Base-by-base conservation (phyloP, 768 basidiomycete genomes). In the Exsudoporus frostii region DNA sequence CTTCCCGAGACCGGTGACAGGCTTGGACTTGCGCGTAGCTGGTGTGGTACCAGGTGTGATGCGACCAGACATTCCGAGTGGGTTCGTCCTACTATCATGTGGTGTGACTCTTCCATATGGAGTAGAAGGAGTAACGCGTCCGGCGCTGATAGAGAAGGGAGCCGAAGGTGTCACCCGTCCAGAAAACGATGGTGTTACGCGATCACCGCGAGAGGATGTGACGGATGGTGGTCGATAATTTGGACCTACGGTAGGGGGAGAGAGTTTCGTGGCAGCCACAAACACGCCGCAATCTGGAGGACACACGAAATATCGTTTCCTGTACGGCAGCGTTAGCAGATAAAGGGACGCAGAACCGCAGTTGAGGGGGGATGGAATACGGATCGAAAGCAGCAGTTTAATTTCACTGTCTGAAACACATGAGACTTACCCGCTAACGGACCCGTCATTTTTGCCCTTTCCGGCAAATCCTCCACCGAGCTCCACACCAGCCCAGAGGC, bases 391-490 rank as follows among this genome's bases (percentile, higher is more conserved):
- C 8, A 30, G 6, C 19, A 29, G 15, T n/a, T 40, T 43, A 27
- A 10, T 14, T 13, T 22, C n/a, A 29, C 24, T 25, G 36, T 41
- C 22, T 24, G 39, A 44, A 39, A 52, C 14, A 7, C 9, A 14
- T 1, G 10, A 47, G 20, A 79, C 92, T 76, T 66, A 97, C 95
- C 91, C 92, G 56, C 76, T 79, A 5, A 96, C 94, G 41, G 83
- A 81, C 32, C 96, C 96, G 62, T 98, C 83, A 63, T 99, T 99
- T 75, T 98, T 99, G 1, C 96, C 96, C 68, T 89, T 90, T 19
- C 96, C 94, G 17, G 79, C 70, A 65, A 93, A 96, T 7, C 90
- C 90, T 33, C 86, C 87, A 60, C 82, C 75, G 20, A 99, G 77
- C 71, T 98, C 92, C 20, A 99, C 91, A 14, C 96, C 96, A 15